Conservation (phyloP, 75 land plant species). For the Selaginella tamariscina region DNA sequence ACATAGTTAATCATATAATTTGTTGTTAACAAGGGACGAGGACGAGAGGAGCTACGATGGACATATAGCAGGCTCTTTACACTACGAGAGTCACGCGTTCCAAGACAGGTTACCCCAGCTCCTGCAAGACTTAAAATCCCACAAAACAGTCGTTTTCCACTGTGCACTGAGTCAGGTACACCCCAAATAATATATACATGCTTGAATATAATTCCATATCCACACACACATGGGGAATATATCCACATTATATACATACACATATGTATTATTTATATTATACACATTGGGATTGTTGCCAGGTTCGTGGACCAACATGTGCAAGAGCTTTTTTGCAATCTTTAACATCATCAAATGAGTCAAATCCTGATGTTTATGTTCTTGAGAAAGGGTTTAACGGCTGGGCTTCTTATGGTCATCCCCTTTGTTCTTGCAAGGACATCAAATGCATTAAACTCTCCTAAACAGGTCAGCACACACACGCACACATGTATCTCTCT, state of each 20-base stretch:
- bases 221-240: too few species aligned
- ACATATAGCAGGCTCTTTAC: conserved; percentile 85
- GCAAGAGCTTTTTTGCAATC: conserved; percentile 24
- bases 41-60: conserved; percentile 67
- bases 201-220: too few species aligned
- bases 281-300: conserved; percentile 1
- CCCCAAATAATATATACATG: too few species aligned
- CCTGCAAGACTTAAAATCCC: conserved; percentile 39
- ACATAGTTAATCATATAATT: too few species aligned
- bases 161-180: conserved; percentile 92
- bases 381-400: conserved; percentile 89
- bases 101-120: conserved; percentile 52
- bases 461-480: too few species aligned
- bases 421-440: conserved; percentile 62
- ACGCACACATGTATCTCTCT: too few species aligned
- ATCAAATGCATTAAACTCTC: too few species aligned
- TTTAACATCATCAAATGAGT: conserved; percentile 26
- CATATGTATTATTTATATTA: too few species aligned
- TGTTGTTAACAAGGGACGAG: conserved; percentile 68
- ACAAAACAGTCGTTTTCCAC: conserved; percentile 82
- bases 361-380: conserved; percentile 49
- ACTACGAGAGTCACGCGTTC: conserved; percentile 67
- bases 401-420: conserved; percentile 70
- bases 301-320: conserved; percentile 92
- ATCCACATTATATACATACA: too few species aligned